These are phyloP conservation scores for Groenewaldozyma auringiensis DNA, from an alignment of 1,139 yeast genomes.

Conservation along the genomic window DNA sequence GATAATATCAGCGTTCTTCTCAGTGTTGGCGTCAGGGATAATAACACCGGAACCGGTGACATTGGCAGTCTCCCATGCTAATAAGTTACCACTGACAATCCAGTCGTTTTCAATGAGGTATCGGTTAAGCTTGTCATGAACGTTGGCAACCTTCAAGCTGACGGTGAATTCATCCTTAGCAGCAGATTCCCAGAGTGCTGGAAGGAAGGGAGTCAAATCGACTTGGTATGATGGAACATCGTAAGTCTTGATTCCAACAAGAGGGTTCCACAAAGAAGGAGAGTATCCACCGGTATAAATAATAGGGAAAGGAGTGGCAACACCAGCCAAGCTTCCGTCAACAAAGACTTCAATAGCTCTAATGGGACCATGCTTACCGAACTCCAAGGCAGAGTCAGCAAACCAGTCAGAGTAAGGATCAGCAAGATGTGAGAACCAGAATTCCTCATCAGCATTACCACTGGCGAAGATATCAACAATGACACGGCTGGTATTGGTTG, in stretches of 20 bases:
- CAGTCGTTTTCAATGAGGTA: slow-evolving; percentile 46
- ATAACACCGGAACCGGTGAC: slow-evolving; percentile 24
- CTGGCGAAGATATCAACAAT: slow-evolving; percentile 56
- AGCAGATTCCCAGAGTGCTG: slow-evolving; percentile 45
- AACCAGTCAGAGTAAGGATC: slow-evolving; percentile 41
- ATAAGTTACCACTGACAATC: slow-evolving; percentile 61
- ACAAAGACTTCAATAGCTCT: slow-evolving; percentile 32
- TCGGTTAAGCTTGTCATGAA: slow-evolving; percentile 23
- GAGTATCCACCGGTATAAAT: slow-evolving; percentile 74
- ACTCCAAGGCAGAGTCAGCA: slow-evolving; percentile 11
- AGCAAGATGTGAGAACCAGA: slow-evolving; percentile 66
- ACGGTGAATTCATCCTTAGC: slow-evolving; percentile 17
- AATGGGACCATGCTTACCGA: slow-evolving; percentile 34
- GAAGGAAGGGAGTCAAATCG: slow-evolving; percentile 62
- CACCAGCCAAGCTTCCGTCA: slow-evolving; percentile 30
- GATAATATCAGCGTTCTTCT: slow-evolving; percentile 6
- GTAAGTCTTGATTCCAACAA: slow-evolving; percentile 64
- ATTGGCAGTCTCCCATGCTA: slow-evolving; percentile 47
- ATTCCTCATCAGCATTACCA: slow-evolving; percentile 75
- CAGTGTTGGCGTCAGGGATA: neutral
- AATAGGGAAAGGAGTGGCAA: slow-evolving; percentile 36
- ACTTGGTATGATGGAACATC: slow-evolving; percentile 59
- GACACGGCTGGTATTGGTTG: slow-evolving; percentile 54
- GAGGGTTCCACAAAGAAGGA: slow-evolving; percentile 73
- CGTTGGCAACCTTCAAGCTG: slow-evolving; percentile 41